Evolutionary conservation across 2,329 filamentous ascomycete genomes (phyloP), one percentile per base, ranked within the genome.

Genomic region (Xylaria sp.): DNA sequence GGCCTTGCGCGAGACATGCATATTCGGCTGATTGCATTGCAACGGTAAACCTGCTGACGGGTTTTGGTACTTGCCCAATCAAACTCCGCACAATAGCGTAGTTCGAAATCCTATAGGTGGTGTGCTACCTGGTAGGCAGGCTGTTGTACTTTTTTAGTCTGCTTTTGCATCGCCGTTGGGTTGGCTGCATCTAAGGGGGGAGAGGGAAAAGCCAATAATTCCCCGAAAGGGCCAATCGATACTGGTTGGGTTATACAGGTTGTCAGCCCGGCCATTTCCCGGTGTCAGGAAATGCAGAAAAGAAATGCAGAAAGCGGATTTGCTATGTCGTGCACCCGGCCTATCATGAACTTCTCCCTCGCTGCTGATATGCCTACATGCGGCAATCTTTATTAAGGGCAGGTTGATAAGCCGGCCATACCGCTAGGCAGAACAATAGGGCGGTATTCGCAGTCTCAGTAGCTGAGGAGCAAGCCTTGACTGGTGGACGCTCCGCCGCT

Each of bases 1-100:
- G 70, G 67, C 15, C 42, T 64, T 68, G 48, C 49, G 68, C 70
- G 70, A 72, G 70, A 72, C 70, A 72, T 72, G 68, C 70, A 72
- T 70, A 65, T 64, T 36, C 53, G 46, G 61, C 44, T 59, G 65
- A 40, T 49, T 61, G 58, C 40, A 54, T 51, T 63, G 61, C 17
- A 66, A 70, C 54, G 31, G 46, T 44, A 44, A 61, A 49, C 26
- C 59, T 64, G 56, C 63, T 57, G 46, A 49, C 49, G 44, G 64
- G 44, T n/a, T 63, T 33, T 58, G 56, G 48, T 20, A 23, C 46
- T 28, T 58, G 62, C 63, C 23, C 62, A 64, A 65, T 67, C 53
- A 49, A n/a, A 38, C 40, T 10, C 20, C 59, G 49, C 33, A 42
- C 11, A 40, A n/a, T 4, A 7, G 44, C 9, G 56, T 17, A 38